Evolutionary conservation across 2,329 filamentous ascomycete genomes (phyloP).

Genomic region (Cladosporium velox): DNA sequence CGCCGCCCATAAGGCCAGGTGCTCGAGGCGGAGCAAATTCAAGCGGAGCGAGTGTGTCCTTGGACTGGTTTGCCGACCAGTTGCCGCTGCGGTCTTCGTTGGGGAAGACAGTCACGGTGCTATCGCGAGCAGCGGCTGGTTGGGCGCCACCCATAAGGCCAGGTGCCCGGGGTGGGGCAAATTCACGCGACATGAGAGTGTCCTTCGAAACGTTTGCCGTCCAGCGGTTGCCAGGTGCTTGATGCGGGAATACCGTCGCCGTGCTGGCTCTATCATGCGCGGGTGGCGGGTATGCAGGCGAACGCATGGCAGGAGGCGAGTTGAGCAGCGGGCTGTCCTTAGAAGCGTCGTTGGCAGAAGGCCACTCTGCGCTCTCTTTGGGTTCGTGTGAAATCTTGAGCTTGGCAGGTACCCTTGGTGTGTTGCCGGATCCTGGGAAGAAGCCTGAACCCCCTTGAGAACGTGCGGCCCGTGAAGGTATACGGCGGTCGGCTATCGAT

Average conservation of each 20-base stretch:
- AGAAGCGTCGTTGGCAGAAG: conserved; percentile 19
- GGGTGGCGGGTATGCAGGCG: conserved; percentile 6
- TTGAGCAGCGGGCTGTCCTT: conserved; percentile 22
- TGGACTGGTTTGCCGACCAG: conserved; percentile 18
- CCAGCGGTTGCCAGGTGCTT: conserved; percentile 18
- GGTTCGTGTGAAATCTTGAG: conserved; percentile 30
- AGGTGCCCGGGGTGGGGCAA: conserved; percentile 18
- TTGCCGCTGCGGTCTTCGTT: conserved; percentile 19
- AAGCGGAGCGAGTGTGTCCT: not conserved
- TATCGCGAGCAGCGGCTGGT: conserved; percentile 62
- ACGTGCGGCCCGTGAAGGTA: conserved; percentile 36
- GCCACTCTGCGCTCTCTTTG: conserved; percentile 29
- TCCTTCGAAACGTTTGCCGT: conserved; percentile 15
- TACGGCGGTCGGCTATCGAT: conserved; percentile 46
- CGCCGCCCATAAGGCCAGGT: conserved; percentile 18
- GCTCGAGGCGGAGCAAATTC: conserved; percentile 18
- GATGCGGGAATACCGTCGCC: conserved; percentile 19
- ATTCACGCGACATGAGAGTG: not conserved
- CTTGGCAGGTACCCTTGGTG: conserved; percentile 31
- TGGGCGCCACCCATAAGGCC: conserved; percentile 41
- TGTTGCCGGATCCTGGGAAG: conserved; percentile 39
- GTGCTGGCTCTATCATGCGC: conserved; percentile 22
- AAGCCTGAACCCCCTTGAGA: conserved; percentile 58
- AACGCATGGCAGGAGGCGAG: conserved; percentile 7
- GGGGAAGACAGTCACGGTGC: conserved; percentile 42